Percentiles rank a stretch among this genome's conserved stretches.
phyloP scores from a whole-genome alignment of 306 rosid species.

The Glycine tomentella region DNA sequence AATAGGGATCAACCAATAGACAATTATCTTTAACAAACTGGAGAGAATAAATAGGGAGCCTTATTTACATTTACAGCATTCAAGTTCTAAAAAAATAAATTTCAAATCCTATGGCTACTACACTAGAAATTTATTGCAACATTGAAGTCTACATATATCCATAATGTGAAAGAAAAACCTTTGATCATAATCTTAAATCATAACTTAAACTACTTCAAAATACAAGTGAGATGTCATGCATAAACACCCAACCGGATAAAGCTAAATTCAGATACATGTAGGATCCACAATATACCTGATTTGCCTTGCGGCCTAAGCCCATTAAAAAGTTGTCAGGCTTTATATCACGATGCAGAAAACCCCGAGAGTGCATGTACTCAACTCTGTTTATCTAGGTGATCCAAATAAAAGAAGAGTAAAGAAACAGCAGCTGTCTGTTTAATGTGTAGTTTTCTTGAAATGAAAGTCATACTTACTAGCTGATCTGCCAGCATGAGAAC shows the following conservation, averaged over 20 bases:
- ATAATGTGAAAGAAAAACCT: background rate
- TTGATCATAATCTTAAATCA: constrained; percentile 26
- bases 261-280: constrained; percentile 24
- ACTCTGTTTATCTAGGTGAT: constrained; percentile 83
- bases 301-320: constrained; percentile 99
- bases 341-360: constrained; percentile 98
- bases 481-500: constrained; percentile 99
- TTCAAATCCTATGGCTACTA: too few relatives aligned
- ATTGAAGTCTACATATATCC: constrained; percentile 19
- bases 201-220: constrained; percentile 19
- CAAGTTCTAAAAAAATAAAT: too few relatives aligned
- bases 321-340: constrained; percentile 99
- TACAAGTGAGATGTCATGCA: constrained; percentile 19
- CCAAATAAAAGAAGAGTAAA: constrained; percentile 40
- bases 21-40: too few relatives aligned
- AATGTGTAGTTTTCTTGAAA: constrained; percentile 33
- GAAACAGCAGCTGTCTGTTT: constrained; percentile 37
- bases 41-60: too few relatives aligned
- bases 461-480: constrained; percentile 67
- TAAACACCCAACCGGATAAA: constrained; percentile 22
- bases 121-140: constrained; percentile 4
- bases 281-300: constrained; percentile 71
- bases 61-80: too few relatives aligned
- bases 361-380: constrained; percentile 97
- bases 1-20: too few relatives aligned